These are phyloP conservation scores for Pestalotiopsis sp. DNA, from an alignment of 2,329 filamentous ascomycete species.

Conservation along the genomic window DNA sequence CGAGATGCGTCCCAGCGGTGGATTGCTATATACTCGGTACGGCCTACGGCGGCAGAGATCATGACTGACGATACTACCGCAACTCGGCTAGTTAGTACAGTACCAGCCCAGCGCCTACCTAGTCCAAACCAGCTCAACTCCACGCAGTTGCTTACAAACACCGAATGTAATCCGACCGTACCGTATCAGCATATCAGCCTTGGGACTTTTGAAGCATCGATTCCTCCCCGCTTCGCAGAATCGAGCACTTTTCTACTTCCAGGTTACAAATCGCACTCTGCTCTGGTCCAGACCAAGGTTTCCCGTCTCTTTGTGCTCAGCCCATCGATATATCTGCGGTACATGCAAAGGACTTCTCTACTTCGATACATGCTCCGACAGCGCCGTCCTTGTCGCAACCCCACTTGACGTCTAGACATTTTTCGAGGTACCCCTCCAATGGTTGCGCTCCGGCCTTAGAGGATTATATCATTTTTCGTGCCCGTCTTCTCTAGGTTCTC, in stretches of 20 bases:
- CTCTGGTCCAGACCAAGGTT: neutral
- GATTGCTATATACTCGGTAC: neutral
- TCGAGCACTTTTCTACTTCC: neutral
- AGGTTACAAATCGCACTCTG: neutral
- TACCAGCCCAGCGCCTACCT: neutral
- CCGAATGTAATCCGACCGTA: neutral
- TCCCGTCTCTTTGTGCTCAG: neutral
- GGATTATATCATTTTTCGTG: conserved; percentile 3
- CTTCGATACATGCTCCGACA: neutral
- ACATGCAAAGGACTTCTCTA: neutral
- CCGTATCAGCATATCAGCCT: neutral
- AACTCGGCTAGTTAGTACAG: conserved; percentile 3
- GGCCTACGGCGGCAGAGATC: neutral
- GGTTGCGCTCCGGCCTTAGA: neutral
- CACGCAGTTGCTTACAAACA: conserved; percentile 9
- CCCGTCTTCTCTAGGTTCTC: neutral
- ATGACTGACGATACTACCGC: neutral
- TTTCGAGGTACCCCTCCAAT: conserved; percentile 6
- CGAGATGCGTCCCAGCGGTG: neutral
- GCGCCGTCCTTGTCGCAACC: neutral
- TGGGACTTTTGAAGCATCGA: neutral
- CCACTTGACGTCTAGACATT: conserved; percentile 9
- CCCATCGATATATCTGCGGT: neutral
- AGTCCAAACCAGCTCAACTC: neutral
- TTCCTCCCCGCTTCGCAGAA: neutral